Base-by-base conservation (phyloP, 768 basidiomycete species). In the Collybia sordida region DNA sequence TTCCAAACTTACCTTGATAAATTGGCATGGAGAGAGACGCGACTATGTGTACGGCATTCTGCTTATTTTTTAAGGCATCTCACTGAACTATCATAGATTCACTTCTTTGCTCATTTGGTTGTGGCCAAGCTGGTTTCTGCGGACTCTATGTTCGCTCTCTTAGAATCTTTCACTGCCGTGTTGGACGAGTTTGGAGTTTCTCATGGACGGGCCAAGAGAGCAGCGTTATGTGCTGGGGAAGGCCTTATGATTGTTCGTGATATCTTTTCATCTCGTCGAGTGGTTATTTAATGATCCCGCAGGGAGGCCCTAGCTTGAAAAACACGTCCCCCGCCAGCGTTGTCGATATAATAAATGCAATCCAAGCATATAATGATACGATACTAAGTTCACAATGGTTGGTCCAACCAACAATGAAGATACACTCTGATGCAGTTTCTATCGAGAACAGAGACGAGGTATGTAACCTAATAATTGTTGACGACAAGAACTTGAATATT, bases 1-100 rank as follows among this genome's bases (percentile, higher is more conserved):
- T 97, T 98, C 64, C 90, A 93, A 59, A 79, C 82, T 2, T 92
- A 86, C 64, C 73, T 98, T 18, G 94, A 97, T 69, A 90, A 90
- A 54, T 72, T 93, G 22, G 83, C 89, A 47, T 98, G 95, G 96
- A 79, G 92, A 59, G 90, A 95, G 57, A 86, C 89, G 38, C 82
- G 95, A 53, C 75, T 94, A 62, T 88, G 88, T 56, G 94, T 96
- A 62, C 69, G 92, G 73, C 45, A n/a, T 27, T 45, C 31, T n/a
- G 25, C 27, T 23, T 17, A 23, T 41, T 45, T 18, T 14, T 15
- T 23, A 51, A 11, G 42, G 50, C 34, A 34, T 39, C 19, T 47
- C 31, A 31, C 31, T 31, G 31, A 31, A 31, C 31, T 53, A 34
- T 42, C 21, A 9, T 42, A 98, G 95, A 86, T 98, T 12, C 91